These are phyloP conservation scores for Xanthoconium separans DNA, from an alignment of 1,284 basidiomycete genomes.

Conservation along the genomic window DNA sequence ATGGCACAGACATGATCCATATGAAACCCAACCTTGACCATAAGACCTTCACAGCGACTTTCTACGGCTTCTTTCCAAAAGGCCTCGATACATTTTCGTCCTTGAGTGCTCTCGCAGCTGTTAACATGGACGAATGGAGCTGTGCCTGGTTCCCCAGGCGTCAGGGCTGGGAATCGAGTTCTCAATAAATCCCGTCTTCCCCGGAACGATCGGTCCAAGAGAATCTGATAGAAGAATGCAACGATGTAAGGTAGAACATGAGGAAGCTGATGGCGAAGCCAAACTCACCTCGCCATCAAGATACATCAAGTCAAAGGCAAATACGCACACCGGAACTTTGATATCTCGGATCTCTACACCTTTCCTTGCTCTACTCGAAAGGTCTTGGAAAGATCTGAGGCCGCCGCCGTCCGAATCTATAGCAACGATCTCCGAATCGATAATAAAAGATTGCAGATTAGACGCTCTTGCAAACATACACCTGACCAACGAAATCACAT, in stretches of 20 bases:
- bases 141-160: conserved; percentile 43
- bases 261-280: neutral
- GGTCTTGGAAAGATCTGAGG: conserved; percentile 81
- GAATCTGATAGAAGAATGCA: conserved; percentile 43
- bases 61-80: conserved; percentile 85
- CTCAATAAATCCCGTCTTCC: conserved; percentile 68
- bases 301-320: conserved; percentile 90
- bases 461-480: conserved; percentile 44
- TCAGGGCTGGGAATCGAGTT: conserved; percentile 54
- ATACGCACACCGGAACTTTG: conserved; percentile 81
- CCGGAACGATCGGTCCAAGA: conserved; percentile 74
- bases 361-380: conserved; percentile 84
- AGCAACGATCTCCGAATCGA: conserved; percentile 84
- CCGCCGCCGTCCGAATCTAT: conserved; percentile 65
- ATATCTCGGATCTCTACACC: conserved; percentile 81
- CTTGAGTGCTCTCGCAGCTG: conserved; percentile 70
- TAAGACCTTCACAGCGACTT: conserved; percentile 86
- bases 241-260: neutral
- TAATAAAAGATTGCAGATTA: conserved; percentile 71
- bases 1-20: neutral
- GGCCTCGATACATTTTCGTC: conserved; percentile 62
- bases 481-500: conserved; percentile 65
- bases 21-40: conserved; percentile 75
- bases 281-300: conserved; percentile 70
- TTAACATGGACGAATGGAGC: conserved; percentile 80